Base-by-base conservation (phyloP, 176 grass and related monocot genomes). In the Ananas comosus region DNA sequence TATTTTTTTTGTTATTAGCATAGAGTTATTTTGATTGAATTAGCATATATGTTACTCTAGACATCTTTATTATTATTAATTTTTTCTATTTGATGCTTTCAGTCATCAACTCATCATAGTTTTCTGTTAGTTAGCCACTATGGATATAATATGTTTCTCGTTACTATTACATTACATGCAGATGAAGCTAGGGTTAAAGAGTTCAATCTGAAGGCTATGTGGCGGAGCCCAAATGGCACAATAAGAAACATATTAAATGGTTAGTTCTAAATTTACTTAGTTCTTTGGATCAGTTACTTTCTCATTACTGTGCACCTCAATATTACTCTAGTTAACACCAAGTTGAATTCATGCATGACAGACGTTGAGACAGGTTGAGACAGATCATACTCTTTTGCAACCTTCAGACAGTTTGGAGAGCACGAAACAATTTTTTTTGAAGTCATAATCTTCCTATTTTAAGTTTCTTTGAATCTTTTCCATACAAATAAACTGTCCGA, bases 181-280 rank as follows among this genome's bases (percentile, higher is more conserved):
- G 72, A 75, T 66, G 72, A 75, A 75, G 49, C 18, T 53, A 61
- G 72, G 14, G 63, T 75, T 10, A 74, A 74, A 18, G 72, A 75
- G 73, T 75, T 75, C 73, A 75, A 66, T 10, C 49, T 75, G 12
- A 75, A 66, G 64, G 19, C 63, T 29, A 75, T 75, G 73, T 75
- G 73, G 73, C 66, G 63, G 50, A 75, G 73, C 64, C 73, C 73
- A 16, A 75, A 75, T 75, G 73, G 73, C 64, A 75, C 73, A 27
- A 75, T 75, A 49, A 66, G 73, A 52, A 75, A 75, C 21, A 75
- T 75, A 29, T 66, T 75, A 24, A 75, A 75, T 66, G 73, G 73
- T 75, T 65, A 29, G 63, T 9, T 4, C 1, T 61, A 19, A 1
- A 59, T 1, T 59, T 59, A 19, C 21, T 61, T 22, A 22, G 17